Percentiles rank a stretch among this genome's conserved stretches.
Conservation (phyloP, 2,329 filamentous ascomycete species). For the Aspergillus novoparasiticus region DNA sequence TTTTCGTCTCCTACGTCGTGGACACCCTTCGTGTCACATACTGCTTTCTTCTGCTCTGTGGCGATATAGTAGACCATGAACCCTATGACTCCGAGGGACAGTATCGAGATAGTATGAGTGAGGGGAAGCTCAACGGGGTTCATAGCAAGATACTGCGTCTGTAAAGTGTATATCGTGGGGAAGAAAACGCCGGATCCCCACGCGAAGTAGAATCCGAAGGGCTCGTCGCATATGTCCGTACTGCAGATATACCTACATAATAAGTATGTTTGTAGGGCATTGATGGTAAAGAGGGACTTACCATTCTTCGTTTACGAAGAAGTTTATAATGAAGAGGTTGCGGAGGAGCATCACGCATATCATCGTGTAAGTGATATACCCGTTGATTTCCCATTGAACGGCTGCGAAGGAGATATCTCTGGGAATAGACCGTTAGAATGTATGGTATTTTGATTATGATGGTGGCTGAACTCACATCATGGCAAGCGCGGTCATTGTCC, state of each 20-base stretch:
- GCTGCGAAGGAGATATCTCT: neutral
- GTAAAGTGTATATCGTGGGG: neutral
- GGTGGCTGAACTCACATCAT: slow-evolving; percentile 23
- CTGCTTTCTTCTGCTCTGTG: neutral
- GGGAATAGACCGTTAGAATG: neutral
- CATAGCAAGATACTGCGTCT: neutral
- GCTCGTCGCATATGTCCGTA: neutral
- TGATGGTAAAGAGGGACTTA: neutral
- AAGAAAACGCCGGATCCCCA: neutral
- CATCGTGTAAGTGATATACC: neutral
- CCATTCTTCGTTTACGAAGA: neutral
- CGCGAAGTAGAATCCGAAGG: neutral
- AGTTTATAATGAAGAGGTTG: neutral
- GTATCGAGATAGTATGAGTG: neutral
- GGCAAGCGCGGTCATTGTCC: slow-evolving; percentile 54
- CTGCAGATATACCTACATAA: neutral
- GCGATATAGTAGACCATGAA: neutral
- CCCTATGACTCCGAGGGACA: neutral
- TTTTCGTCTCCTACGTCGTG: neutral
- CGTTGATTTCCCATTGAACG: neutral
- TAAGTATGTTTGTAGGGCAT: neutral
- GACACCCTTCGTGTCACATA: neutral
- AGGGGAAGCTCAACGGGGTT: neutral
- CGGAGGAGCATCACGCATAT: neutral
- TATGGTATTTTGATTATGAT: neutral